Evolutionary conservation across 2,329 filamentous ascomycete species (phyloP).

Genomic region (Elsinoe ampelina): DNA sequence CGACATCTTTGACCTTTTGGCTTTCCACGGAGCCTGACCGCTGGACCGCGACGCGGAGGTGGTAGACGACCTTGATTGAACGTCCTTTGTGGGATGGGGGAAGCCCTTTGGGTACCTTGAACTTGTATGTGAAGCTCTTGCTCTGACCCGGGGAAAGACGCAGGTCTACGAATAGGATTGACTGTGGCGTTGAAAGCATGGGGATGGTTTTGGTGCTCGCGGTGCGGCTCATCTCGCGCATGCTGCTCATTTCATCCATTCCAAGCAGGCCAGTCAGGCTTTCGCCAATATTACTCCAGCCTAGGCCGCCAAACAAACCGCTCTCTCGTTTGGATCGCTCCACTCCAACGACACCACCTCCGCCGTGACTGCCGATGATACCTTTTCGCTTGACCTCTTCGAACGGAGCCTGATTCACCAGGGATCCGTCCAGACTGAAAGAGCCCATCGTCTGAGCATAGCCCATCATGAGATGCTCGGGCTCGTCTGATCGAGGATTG

Average conservation of each 20-base stretch:
- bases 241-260: conserved; percentile 76
- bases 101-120: conserved; percentile 76
- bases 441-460: conserved; percentile 90
- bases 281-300: conserved; percentile 80
- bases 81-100: conserved; percentile 86
- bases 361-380: conserved; percentile 71
- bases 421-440: conserved; percentile 81
- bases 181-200: conserved; percentile 88
- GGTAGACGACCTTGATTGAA: conserved; percentile 88
- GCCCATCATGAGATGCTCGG: conserved; percentile 92
- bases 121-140: conserved; percentile 75
- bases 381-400: conserved; percentile 94
- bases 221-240: conserved; percentile 88
- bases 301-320: conserved; percentile 72
- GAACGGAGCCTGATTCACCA: conserved; percentile 82
- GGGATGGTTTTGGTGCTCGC: conserved; percentile 81
- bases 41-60: conserved; percentile 84
- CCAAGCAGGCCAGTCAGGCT: conserved; percentile 84
- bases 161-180: conserved; percentile 89
- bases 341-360: conserved; percentile 74
- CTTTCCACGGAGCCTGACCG: conserved; percentile 71
- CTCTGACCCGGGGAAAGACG: conserved; percentile 81
- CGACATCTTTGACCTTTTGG: conserved; percentile 75
- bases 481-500: conserved; percentile 36
- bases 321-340: conserved; percentile 66